These are phyloP conservation scores for Yamadazyma dushanensis DNA, from an alignment of 1,139 yeast species.

Conservation along the genomic window DNA sequence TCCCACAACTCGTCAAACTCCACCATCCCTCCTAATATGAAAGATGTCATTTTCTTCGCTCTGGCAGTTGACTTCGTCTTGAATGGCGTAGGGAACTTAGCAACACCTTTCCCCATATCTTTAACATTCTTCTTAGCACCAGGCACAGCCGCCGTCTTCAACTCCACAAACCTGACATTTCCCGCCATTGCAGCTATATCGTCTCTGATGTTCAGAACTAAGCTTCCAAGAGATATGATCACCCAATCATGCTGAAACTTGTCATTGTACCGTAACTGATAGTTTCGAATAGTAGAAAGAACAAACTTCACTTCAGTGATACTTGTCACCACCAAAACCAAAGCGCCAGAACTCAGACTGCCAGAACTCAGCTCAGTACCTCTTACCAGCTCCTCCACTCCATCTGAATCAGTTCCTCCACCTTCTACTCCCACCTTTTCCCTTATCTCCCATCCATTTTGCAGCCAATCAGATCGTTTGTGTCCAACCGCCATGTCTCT, in stretches of 20 bases:
- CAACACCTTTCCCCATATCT: conserved; percentile 2
- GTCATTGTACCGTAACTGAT: conserved; percentile 21
- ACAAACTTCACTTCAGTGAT: conserved; percentile 10
- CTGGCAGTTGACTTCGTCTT: conserved; percentile 1
- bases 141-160: conserved; percentile 17
- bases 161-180: conserved; percentile 35
- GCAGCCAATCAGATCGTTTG: no score
- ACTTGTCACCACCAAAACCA: conserved; percentile 13
- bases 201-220: conserved; percentile 1
- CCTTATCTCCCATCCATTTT: no score
- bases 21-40: conserved; percentile 55
- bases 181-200: conserved; percentile 8
- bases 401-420: background rate
- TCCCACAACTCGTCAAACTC: conserved; percentile 24
- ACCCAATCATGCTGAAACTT: conserved; percentile 21
- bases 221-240: conserved; percentile 10
- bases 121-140: conserved; percentile 1
- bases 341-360: conserved; percentile 1
- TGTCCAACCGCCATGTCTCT: no score
- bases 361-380: no score
- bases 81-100: conserved; percentile 6
- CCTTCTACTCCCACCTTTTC: no score
- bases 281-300: conserved; percentile 17
- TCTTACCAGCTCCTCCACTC: background rate
- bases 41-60: conserved; percentile 64